These are phyloP conservation scores for Moesziomyces aphidis DNA, from an alignment of 1,284 basidiomycete genomes.

Conservation along the genomic window DNA sequence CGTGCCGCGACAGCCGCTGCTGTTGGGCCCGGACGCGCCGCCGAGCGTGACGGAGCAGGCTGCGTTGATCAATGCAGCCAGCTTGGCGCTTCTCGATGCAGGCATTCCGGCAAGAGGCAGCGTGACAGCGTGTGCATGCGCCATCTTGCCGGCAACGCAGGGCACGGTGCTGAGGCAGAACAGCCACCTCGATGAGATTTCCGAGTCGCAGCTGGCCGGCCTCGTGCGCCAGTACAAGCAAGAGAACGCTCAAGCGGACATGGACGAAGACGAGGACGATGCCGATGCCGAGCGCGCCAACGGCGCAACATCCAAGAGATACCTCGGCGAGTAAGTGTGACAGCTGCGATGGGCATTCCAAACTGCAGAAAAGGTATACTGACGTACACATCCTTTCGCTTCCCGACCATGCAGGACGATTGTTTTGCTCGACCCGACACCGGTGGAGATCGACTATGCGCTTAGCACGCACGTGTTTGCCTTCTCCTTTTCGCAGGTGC, in stretches of 20 bases:
- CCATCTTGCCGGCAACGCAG: constrained; percentile 69
- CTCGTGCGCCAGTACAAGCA: constrained; percentile 37
- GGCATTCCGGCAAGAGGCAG: constrained; percentile 70
- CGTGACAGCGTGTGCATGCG: constrained; percentile 70
- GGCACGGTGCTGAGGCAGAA: constrained; percentile 41
- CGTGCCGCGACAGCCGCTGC: constrained; percentile 35
- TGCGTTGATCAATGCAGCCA: constrained; percentile 73
- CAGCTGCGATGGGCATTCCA: neutral
- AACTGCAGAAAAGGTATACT: neutral
- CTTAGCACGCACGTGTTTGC: constrained; percentile 60
- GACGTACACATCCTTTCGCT: neutral
- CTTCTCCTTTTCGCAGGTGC: constrained; percentile 51
- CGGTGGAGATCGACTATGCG: constrained; percentile 51
- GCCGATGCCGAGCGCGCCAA: neutral
- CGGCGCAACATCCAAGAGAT: constrained; percentile 7
- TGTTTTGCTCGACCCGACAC: constrained; percentile 58
- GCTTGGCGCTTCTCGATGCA: constrained; percentile 70
- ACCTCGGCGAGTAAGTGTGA: constrained; percentile 34
- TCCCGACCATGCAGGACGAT: constrained; percentile 17
- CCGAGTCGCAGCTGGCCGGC: constrained; percentile 27
- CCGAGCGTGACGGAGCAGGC: constrained; percentile 68
- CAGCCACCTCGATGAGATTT: constrained; percentile 29
- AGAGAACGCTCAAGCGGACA: constrained; percentile 19
- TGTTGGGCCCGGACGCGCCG: constrained; percentile 61
- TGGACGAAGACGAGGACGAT: constrained; percentile 21